A percentile compares a stretch with the other conserved stretches of the same genome.
Conservation (phyloP, 495 filamentous ascomycete genomes). For the Umbilicaria muhlenbergii region DNA sequence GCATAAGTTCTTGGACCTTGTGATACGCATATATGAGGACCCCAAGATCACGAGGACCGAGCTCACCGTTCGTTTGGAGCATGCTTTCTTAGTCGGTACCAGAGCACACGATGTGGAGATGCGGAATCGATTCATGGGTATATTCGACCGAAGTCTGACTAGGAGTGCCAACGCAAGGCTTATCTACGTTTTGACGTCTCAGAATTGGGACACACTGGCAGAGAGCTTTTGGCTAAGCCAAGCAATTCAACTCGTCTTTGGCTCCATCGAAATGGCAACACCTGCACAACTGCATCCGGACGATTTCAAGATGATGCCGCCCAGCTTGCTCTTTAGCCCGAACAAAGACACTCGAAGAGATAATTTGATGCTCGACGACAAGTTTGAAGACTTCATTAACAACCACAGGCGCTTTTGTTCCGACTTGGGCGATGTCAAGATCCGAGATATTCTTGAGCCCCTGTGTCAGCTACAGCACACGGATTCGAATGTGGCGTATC, state of each 20-base stretch:
- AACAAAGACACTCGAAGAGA: slow-evolving; percentile 56
- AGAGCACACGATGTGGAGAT: slow-evolving; percentile 90
- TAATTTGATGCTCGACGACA: slow-evolving; percentile 60
- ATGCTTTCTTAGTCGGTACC: slow-evolving; percentile 92
- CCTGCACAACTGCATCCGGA: slow-evolving; percentile 59
- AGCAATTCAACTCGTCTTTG: slow-evolving; percentile 78
- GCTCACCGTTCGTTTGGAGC: slow-evolving; percentile 88
- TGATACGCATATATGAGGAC: slow-evolving; percentile 95
- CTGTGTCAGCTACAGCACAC: slow-evolving; percentile 90
- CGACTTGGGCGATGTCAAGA: slow-evolving; percentile 69
- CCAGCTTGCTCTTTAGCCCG: slow-evolving; percentile 51
- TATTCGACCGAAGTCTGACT: slow-evolving; percentile 84
- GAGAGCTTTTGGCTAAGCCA: slow-evolving; percentile 96
- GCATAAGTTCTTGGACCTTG: slow-evolving; percentile 83
- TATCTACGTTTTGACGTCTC: slow-evolving; percentile 74
- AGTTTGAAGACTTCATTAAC: slow-evolving; percentile 64
- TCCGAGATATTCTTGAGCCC: slow-evolving; percentile 77
- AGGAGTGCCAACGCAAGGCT: slow-evolving; percentile 73
- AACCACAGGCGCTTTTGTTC: slow-evolving; percentile 65
- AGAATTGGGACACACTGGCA: slow-evolving; percentile 90
- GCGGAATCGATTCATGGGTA: slow-evolving; percentile 87
- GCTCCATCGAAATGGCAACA: slow-evolving; percentile 73
- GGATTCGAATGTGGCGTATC: slow-evolving; percentile 59
- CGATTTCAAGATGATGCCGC: slow-evolving; percentile 63
- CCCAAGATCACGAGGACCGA: slow-evolving; percentile 89